These are phyloP conservation scores for Sisymbrium irio DNA, from an alignment of 345 rosid species.

Conservation along the genomic window DNA sequence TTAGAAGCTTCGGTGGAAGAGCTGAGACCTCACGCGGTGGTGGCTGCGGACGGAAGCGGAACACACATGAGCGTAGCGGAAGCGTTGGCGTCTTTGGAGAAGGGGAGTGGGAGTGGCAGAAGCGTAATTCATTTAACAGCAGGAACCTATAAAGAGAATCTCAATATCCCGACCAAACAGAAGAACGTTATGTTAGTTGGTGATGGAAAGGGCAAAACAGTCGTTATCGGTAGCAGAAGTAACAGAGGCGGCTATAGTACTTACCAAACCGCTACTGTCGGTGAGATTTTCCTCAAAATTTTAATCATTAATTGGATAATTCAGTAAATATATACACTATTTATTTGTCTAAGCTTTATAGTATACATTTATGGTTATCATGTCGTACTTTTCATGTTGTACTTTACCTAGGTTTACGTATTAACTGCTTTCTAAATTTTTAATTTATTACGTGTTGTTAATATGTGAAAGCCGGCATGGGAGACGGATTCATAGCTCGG, in stretches of 20 bases:
- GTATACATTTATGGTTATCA: background rate
- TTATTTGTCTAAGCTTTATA: no score
- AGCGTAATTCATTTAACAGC: conserved; percentile 47
- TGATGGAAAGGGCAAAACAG: conserved; percentile 56
- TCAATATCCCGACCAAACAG: conserved; percentile 41
- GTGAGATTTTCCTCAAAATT: conserved; percentile 27
- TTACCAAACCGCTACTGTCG: conserved; percentile 49
- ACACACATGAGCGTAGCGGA: conserved; percentile 43
- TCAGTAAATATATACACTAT: background rate
- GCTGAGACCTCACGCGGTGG: conserved; percentile 43
- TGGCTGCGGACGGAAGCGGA: conserved; percentile 56
- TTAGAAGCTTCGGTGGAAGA: conserved; percentile 41
- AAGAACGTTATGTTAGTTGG: conserved; percentile 57
- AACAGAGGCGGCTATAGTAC: conserved; percentile 44
- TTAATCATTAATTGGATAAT: background rate
- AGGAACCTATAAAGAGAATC: conserved; percentile 49
- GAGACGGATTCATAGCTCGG: conserved; percentile 54
- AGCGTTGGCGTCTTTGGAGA: conserved; percentile 35
- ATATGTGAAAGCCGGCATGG: conserved; percentile 46
- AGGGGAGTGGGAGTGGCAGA: conserved; percentile 40
- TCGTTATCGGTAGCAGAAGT: conserved; percentile 43
- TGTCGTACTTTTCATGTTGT: background rate
- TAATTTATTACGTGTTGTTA: background rate
- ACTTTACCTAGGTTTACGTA: background rate
- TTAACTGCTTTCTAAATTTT: background rate